Evolutionary conservation across 129 eudicot species (phyloP), one percentile per base, ranked within the genome.

Genomic region (Erigeron canadensis): DNA sequence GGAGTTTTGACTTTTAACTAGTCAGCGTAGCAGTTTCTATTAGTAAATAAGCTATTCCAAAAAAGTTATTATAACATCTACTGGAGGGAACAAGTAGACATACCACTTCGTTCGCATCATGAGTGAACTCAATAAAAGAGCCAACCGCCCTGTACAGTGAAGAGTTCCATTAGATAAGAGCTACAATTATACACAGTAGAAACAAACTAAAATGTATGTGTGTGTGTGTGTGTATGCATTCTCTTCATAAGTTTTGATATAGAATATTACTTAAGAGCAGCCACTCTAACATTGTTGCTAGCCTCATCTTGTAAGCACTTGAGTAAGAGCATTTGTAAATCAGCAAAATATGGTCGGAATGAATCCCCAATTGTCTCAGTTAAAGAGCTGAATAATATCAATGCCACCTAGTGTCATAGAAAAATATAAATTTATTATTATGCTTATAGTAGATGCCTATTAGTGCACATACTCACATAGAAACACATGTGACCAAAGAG

Each of bases 301-400:
- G 98, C 80, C 83, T 93, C 98, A 70, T 93, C 96, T 71, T 87
- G 96, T 60, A 93, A 76, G 81, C 98, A 89, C 78, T 93, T 93
- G 54, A 93, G 91, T 56, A 93, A 75, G 71, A 93, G 90, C 50
- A 89, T 73, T 64, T 93, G 98, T 72, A 93, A 75, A 82, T 93
- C 98, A n/a, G 91, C 74, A 79, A 93, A 93, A 84, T 89, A 80
- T 58, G 98, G 96, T 70, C 87, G 87, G 77, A 89, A 93, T 18
- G 98, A 85, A 76, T 81, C 88, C 77, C 98, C 98, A 54, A 93
- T 85, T 53, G 98, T 93, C 69, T 93, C 98, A 1, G 98, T 93
- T 81, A 93, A 79, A 67, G 98, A 93, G 83, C 98, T 89, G 88
- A 93, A 93, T 44, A 93, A 85, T 70, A 93, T 89, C 87, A 93